Evolutionary conservation across 306 rosid genomes (phyloP), one percentile per base, ranked within the genome.

Genomic region (Inga leiocalycina): DNA sequence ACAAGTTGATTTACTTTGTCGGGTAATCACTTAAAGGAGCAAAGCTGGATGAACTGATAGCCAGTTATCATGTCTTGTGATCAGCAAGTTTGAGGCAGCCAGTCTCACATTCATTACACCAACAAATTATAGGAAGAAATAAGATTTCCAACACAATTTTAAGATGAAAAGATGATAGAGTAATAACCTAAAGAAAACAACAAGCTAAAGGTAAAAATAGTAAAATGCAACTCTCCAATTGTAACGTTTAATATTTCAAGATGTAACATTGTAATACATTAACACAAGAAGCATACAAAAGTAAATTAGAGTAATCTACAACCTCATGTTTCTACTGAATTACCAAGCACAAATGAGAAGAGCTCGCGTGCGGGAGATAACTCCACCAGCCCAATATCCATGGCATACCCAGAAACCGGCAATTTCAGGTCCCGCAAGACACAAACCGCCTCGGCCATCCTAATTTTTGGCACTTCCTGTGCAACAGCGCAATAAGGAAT

Each of bases 401-500:
- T 85, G n/a, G 91, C 99, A 68, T 97, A 97, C 51, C 99, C 98
- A 48, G 88, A 46, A 81, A 97, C 97, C 0, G 99, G 98, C 84
- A 97, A 82, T 81, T 97, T 97, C 88, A 94, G 83, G 68, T 97
- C 98, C 77, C 98, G 65, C 74, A 97, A 62, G 3, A 97, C 87
- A 2, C 92, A 88, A 72, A 97, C 94, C 4, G 97, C 99, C 59
- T 94, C 98, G 0, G 91, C 84, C 90, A 97, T 87, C 46, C 99
- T 84, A 17, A 79, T n/a, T 82, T 83, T 89, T 0, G 97, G 97
- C 57, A 94, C 95, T 8, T 90, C 88, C 32, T 89, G 89, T 3
- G 97, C 99, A 4, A 97, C 99, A 0, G 97, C 77, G 71, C 98
- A 97, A 17, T 49, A 69, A 17, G 99, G 99, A 74, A 97, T 83